Conservation (phyloP, 1,284 basidiomycete species). For the Boletellus deceptivus region DNA sequence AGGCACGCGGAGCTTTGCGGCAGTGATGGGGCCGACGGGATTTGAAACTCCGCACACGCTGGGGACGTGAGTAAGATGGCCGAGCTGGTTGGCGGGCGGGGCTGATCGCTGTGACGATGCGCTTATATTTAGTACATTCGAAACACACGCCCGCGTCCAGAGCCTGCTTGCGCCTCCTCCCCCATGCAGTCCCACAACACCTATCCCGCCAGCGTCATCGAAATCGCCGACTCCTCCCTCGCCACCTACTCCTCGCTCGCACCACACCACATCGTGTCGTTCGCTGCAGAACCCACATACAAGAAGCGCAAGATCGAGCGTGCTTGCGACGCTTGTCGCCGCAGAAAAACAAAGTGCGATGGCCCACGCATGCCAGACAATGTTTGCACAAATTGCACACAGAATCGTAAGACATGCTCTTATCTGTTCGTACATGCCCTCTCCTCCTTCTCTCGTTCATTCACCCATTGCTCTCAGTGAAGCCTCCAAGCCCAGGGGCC, state of each 20-base stretch:
- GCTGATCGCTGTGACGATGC: not conserved
- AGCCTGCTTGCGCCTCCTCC: not conserved
- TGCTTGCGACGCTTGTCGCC: constrained; percentile 69
- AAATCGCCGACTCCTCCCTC: constrained; percentile 25
- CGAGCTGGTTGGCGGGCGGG: constrained; percentile 2
- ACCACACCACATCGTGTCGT: constrained; percentile 4
- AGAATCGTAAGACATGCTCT: constrained; percentile 64
- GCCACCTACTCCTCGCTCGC: constrained; percentile 10
- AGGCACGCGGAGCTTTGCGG: too few relatives aligned
- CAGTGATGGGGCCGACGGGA: not conserved
- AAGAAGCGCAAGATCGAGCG: constrained; percentile 62
- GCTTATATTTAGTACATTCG: constrained; percentile 4
- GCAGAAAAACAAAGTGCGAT: constrained; percentile 69
- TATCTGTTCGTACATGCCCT: constrained; percentile 54
- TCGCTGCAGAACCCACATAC: constrained; percentile 17
- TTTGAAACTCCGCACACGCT: not conserved
- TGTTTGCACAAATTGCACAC: constrained; percentile 71
- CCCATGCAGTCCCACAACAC: constrained; percentile 25
- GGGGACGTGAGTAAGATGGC: constrained; percentile 19
- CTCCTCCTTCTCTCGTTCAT: not conserved
- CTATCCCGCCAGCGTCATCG: constrained; percentile 30
- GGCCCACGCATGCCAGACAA: constrained; percentile 58
- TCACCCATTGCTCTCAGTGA: constrained; percentile 44
- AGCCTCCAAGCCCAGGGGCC: constrained; percentile 76
- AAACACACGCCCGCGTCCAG: not conserved